phyloP scores from a whole-genome alignment of 2,329 filamentous ascomycete genomes.

The Coniochaeta sp. region DNA sequence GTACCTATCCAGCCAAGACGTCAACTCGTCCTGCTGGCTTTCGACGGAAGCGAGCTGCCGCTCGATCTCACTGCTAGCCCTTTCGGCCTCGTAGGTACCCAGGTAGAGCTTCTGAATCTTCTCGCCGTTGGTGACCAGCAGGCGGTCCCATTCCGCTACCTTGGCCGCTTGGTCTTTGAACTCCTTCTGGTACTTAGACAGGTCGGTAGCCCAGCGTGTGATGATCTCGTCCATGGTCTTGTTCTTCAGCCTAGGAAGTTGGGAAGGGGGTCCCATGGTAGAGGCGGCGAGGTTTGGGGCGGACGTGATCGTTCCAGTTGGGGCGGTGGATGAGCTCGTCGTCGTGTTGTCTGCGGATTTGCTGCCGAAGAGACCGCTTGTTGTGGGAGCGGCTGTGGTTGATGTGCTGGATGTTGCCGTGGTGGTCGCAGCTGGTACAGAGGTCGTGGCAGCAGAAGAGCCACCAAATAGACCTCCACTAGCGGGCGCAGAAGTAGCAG shows the following conservation, averaged over 20 bases:
- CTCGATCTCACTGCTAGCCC: conserved; percentile 89
- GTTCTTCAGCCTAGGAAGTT: conserved; percentile 87
- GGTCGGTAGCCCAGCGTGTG: conserved; percentile 89
- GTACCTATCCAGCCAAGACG: conserved; percentile 82
- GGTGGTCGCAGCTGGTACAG: conserved; percentile 20
- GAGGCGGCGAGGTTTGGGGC: conserved; percentile 54
- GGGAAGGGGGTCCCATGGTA: conserved; percentile 72
- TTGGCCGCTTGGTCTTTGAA: conserved; percentile 87
- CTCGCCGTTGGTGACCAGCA: conserved; percentile 87
- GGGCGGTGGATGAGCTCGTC: conserved; percentile 3
- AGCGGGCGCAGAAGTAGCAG: conserved; percentile 15
- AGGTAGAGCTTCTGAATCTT: conserved; percentile 92
- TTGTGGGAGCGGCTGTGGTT: conserved; percentile 3
- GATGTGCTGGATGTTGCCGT: conserved; percentile 6
- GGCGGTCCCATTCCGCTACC: conserved; percentile 84
- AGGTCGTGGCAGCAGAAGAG: conserved; percentile 19
- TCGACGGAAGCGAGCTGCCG: conserved; percentile 85
- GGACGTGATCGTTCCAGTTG: conserved; percentile 6
- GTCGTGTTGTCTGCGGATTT: background rate
- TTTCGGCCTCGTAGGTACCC: conserved; percentile 87
- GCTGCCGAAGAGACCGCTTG: conserved; percentile 5
- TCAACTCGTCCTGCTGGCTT: conserved; percentile 85
- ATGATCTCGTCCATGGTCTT: conserved; percentile 99
- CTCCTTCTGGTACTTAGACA: conserved; percentile 94
- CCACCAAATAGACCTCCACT: conserved; percentile 24